Conservation (phyloP, 2,329 filamentous ascomycete genomes). For the Apiospora aurea region DNA sequence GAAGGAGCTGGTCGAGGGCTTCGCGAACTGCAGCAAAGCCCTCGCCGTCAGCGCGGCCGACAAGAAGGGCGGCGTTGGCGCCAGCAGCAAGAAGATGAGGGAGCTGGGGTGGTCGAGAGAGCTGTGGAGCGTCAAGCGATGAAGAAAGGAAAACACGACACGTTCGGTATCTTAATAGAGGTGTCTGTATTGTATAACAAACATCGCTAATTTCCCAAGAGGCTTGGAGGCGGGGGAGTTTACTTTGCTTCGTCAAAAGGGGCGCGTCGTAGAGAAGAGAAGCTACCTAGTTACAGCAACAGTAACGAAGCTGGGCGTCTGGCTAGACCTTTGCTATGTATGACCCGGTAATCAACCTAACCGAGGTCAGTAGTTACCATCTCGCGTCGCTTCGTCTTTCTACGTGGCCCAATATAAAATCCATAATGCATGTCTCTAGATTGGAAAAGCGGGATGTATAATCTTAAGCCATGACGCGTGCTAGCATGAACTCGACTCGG, state of each 20-base stretch:
- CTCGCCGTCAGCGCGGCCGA: conserved; percentile 64
- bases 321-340: conserved; percentile 3
- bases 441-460: not conserved
- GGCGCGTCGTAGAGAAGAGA: not conserved
- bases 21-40: conserved; percentile 80
- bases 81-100: conserved; percentile 65
- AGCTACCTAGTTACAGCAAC: not conserved
- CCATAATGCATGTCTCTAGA: not conserved
- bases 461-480: not conserved
- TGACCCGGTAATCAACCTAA: not conserved
- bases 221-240: not conserved
- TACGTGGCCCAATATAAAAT: not conserved
- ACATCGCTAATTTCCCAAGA: not conserved
- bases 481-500: not conserved
- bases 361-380: not conserved
- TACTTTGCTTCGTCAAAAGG: conserved; percentile 1
- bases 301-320: not conserved
- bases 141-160: conserved; percentile 28
- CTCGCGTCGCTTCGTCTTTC: not conserved
- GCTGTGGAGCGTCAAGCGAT: conserved; percentile 64
- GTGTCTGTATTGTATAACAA: conserved; percentile 6
- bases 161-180: not conserved
- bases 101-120: conserved; percentile 70
- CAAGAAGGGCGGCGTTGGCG: conserved; percentile 54
- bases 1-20: conserved; percentile 76